phyloP scores from a whole-genome alignment of 192 early-diverging fungal species.

The Paraglomus brasilianum region DNA sequence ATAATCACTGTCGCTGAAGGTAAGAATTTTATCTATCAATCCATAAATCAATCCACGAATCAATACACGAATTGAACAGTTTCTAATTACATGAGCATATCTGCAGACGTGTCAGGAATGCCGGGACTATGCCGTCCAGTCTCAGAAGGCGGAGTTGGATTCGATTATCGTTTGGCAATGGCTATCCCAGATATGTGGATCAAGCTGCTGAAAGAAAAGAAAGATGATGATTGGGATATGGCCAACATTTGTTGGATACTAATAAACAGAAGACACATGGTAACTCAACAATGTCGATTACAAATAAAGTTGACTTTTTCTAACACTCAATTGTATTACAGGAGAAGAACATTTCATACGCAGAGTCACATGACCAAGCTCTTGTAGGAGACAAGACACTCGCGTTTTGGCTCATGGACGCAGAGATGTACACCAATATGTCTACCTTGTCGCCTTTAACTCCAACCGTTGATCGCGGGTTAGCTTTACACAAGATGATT shows the following conservation, averaged over 20 bases:
- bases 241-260: conserved; percentile 81
- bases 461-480: conserved; percentile 90
- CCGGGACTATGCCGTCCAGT: conserved; percentile 89
- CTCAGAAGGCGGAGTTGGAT: conserved; percentile 88
- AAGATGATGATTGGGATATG: conserved; percentile 93
- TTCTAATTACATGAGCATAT: background rate
- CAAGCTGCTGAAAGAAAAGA: conserved; percentile 89
- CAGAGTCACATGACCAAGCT: conserved; percentile 97
- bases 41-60: background rate
- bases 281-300: conserved; percentile 28
- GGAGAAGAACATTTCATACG: conserved; percentile 95
- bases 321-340: conserved; percentile 38
- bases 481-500: conserved; percentile 97
- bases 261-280: conserved; percentile 85
- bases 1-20: conserved; percentile 92
- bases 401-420: conserved; percentile 99
- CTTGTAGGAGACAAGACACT: conserved; percentile 97
- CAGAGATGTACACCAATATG: conserved; percentile 99
- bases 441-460: conserved; percentile 74
- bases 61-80: background rate
- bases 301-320: background rate
- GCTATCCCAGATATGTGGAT: conserved; percentile 99
- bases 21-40: conserved; percentile 28
- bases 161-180: conserved; percentile 96
- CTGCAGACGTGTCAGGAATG: conserved; percentile 95